Percentiles rank a stretch among this genome's conserved stretches.
Evolutionary conservation across 1,139 yeast genomes (phyloP).

Genomic region (Saccharomycopsis hybrid): DNA sequence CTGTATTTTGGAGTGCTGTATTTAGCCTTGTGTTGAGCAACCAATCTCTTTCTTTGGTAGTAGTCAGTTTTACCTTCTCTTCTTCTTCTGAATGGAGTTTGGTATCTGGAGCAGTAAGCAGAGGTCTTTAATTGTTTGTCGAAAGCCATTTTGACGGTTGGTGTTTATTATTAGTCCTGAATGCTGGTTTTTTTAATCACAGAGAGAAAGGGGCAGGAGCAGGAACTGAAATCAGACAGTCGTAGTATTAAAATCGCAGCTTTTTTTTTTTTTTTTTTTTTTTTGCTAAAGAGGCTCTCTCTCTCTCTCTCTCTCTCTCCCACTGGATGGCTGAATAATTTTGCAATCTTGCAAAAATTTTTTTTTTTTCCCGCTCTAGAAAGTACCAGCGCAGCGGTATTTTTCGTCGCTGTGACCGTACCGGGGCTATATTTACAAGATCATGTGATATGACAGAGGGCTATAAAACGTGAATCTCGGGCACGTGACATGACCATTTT

Average conservation of each 20-base stretch:
- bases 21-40: slow-evolving; percentile 99
- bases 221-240: background rate
- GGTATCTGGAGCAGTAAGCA: slow-evolving; percentile 99
- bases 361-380: background rate
- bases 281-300: background rate
- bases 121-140: slow-evolving; percentile 65
- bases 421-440: no score
- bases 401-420: no score
- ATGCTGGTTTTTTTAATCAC: no score
- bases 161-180: no score
- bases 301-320: background rate
- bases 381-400: background rate
- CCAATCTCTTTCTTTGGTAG: slow-evolving; percentile 99
- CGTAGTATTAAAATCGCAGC: background rate
- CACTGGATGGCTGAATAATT: background rate
- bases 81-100: slow-evolving; percentile 99
- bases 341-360: background rate
- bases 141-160: slow-evolving; percentile 62
- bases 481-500: no score
- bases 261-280: background rate
- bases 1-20: slow-evolving; percentile 99
- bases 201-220: background rate
- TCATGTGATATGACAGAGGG: no score
- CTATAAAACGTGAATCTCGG: no score
- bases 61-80: slow-evolving; percentile 99